phyloP scores from a whole-genome alignment of 306 rosid genomes.

The Ziziphus jujuba region DNA sequence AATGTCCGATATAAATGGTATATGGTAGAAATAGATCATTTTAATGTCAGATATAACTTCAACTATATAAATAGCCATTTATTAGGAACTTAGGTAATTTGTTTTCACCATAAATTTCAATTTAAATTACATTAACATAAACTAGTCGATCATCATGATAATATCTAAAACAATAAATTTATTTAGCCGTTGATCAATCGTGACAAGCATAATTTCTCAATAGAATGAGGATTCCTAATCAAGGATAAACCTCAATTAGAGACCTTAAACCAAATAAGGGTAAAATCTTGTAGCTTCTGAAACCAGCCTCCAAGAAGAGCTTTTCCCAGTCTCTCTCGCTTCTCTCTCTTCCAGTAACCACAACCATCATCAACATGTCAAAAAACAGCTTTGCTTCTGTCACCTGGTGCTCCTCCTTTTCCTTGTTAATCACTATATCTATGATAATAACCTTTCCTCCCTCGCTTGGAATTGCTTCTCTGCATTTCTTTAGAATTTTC shows the following conservation, averaged over 20 bases:
- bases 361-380: slow-evolving; percentile 48
- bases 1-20: too few relatives aligned
- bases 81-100: too few relatives aligned
- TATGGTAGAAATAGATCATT: too few relatives aligned
- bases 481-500: slow-evolving; percentile 49
- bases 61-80: too few relatives aligned
- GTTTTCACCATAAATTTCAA: too few relatives aligned
- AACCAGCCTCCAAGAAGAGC: slow-evolving; percentile 51
- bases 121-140: too few relatives aligned
- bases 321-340: slow-evolving; percentile 53
- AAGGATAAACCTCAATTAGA: slow-evolving; percentile 57
- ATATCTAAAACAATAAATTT: too few relatives aligned
- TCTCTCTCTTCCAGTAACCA: slow-evolving; percentile 45
- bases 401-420: slow-evolving; percentile 24
- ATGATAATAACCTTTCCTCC: slow-evolving; percentile 54
- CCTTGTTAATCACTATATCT: slow-evolving; percentile 45
- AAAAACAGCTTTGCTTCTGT: slow-evolving; percentile 35
- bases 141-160: too few relatives aligned
- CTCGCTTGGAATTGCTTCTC: slow-evolving; percentile 39
- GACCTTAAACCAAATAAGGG: slow-evolving; percentile 47
- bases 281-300: slow-evolving; percentile 36
- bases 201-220: too few relatives aligned
- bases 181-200: too few relatives aligned
- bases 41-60: too few relatives aligned
- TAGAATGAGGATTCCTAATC: too few relatives aligned